These are phyloP conservation scores for Otatea glauca DNA, from an alignment of 176 grass and related monocot genomes.

Conservation along the genomic window DNA sequence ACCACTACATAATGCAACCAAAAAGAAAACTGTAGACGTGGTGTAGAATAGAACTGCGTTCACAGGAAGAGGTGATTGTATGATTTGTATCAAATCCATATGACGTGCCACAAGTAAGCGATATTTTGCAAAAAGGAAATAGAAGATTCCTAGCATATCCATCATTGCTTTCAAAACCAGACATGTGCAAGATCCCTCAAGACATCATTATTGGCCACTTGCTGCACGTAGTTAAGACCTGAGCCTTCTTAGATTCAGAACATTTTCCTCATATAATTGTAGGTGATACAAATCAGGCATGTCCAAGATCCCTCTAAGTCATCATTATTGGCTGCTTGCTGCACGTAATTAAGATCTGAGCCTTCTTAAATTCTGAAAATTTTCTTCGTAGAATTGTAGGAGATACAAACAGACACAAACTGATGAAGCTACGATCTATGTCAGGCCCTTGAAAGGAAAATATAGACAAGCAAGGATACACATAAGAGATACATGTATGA, in stretches of 20 bases:
- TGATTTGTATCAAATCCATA: slow-evolving; percentile 20
- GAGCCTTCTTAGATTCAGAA: not conserved
- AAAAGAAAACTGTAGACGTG: not conserved
- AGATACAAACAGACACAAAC: not conserved
- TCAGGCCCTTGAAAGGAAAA: not conserved
- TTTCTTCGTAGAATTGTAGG: not conserved
- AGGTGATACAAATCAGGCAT: not conserved
- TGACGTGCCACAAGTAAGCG: not conserved
- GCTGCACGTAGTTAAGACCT: not conserved
- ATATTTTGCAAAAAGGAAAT: not conserved
- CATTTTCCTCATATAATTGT: not conserved
- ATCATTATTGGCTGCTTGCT: not conserved
- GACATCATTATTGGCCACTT: not conserved
- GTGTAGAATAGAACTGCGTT: not conserved
- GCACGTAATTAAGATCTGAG: not conserved
- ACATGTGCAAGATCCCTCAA: not conserved
- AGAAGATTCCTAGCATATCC: not conserved
- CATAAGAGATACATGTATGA: not conserved
- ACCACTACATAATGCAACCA: not conserved
- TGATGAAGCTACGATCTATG: not conserved
- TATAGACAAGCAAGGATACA: not conserved
- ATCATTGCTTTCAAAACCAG: not conserved
- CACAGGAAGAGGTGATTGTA: not conserved
- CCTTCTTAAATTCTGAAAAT: not conserved
- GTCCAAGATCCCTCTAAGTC: not conserved